A percentile compares a stretch with the other conserved stretches of the same genome.
Conservation (phyloP, 345 rosid species). For the Linum usitatissimum region DNA sequence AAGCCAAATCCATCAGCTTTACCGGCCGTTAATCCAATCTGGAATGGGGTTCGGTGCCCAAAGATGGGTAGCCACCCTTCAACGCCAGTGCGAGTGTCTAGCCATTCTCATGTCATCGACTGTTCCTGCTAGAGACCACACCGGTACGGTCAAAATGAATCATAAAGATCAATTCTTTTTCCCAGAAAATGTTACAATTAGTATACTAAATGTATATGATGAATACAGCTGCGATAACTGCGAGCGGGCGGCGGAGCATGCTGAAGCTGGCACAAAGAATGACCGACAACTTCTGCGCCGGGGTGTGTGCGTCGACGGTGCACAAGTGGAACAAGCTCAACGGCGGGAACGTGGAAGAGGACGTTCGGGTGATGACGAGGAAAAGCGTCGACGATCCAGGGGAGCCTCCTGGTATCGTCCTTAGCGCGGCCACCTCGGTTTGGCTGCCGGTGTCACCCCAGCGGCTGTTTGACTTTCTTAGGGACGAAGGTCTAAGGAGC, state of each 20-base stretch:
- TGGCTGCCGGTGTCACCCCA: slow-evolving; percentile 82
- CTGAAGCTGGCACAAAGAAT: slow-evolving; percentile 80
- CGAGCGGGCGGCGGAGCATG: slow-evolving; percentile 85
- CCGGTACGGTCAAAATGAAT: slow-evolving; percentile 37
- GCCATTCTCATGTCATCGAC: slow-evolving; percentile 83
- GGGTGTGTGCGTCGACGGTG: slow-evolving; percentile 79
- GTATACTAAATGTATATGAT: not conserved
- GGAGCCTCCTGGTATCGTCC: slow-evolving; percentile 83
- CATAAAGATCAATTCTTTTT: too few species aligned
- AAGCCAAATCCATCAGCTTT: slow-evolving; percentile 56
- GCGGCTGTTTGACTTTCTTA: slow-evolving; percentile 65
- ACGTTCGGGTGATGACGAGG: slow-evolving; percentile 83
- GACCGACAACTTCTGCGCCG: slow-evolving; percentile 91
- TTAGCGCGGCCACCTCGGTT: slow-evolving; percentile 89
- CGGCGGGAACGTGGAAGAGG: slow-evolving; percentile 60
- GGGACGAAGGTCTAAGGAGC: slow-evolving; percentile 72
- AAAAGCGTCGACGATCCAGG: slow-evolving; percentile 81
- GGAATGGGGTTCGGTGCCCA: slow-evolving; percentile 91
- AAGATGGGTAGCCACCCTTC: slow-evolving; percentile 87
- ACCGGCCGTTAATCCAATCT: slow-evolving; percentile 46
- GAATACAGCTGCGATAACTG: slow-evolving; percentile 31
- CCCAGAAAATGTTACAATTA: too few species aligned
- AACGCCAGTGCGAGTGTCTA: slow-evolving; percentile 86
- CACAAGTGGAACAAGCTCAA: slow-evolving; percentile 83
- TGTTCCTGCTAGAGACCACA: slow-evolving; percentile 40